Percentiles rank a stretch among this genome's conserved stretches.
phyloP scores from a whole-genome alignment of 2,329 filamentous ascomycete genomes.

The Colletotrichum euphorbiae region DNA sequence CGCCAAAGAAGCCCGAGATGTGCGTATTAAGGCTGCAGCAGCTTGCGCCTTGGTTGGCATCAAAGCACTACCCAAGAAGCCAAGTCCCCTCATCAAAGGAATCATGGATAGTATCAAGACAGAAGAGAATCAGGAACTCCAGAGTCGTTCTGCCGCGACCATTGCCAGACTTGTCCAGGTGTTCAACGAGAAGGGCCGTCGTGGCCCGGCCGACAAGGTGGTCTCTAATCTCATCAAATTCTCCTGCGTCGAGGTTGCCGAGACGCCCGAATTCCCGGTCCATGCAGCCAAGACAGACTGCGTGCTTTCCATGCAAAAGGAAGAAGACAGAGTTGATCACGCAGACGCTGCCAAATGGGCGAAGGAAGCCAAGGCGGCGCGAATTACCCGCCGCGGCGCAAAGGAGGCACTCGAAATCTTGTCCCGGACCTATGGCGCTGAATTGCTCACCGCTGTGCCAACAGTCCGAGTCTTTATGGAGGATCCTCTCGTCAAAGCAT shows the following conservation, averaged over 20 bases:
- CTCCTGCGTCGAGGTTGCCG: conserved; percentile 96
- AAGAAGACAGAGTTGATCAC: conserved; percentile 95
- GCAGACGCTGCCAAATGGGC: conserved; percentile 92
- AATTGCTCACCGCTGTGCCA: conserved; percentile 85
- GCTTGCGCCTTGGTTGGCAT: conserved; percentile 92
- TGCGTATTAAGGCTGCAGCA: conserved; percentile 86
- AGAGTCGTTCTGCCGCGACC: conserved; percentile 85
- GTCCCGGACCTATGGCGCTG: conserved; percentile 79
- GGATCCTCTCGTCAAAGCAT: conserved; percentile 79
- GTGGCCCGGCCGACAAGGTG: conserved; percentile 92
- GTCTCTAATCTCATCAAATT: conserved; percentile 97
- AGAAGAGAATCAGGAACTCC: conserved; percentile 90
- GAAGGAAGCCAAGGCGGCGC: conserved; percentile 86
- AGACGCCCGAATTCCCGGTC: conserved; percentile 93
- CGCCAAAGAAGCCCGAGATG: conserved; percentile 84
- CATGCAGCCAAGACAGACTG: conserved; percentile 82
- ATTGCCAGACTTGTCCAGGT: conserved; percentile 88
- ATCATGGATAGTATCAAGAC: conserved; percentile 99
- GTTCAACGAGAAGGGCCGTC: conserved; percentile 82
- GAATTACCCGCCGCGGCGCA: conserved; percentile 90
- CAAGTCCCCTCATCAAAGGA: conserved; percentile 90
- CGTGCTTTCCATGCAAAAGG: conserved; percentile 94
- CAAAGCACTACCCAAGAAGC: conserved; percentile 89
- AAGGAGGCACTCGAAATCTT: conserved; percentile 94
- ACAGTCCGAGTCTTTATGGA: conserved; percentile 86